Evolutionary conservation across 2,329 filamentous ascomycete species (phyloP).

Genomic region (Cladosporium velox): DNA sequence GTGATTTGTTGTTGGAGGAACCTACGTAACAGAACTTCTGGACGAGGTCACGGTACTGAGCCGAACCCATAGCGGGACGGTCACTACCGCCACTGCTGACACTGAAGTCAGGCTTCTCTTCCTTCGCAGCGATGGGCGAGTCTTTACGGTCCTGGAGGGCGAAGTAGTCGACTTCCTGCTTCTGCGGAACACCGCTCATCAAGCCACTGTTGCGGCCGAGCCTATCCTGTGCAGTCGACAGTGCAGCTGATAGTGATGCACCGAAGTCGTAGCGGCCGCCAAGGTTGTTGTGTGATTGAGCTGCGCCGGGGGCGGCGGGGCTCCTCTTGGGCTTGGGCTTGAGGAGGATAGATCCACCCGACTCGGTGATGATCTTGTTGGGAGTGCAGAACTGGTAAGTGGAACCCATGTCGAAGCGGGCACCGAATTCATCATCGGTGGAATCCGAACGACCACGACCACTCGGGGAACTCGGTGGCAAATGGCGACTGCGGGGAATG

Average conservation of each 20-base stretch:
- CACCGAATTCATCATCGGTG: conserved; percentile 70
- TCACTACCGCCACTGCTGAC: conserved; percentile 50
- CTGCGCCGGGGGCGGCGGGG: conserved; percentile 55
- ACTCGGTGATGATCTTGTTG: conserved; percentile 57
- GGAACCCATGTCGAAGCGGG: conserved; percentile 51
- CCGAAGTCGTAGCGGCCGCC: conserved; percentile 95
- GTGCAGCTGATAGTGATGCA: conserved; percentile 82
- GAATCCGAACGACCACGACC: conserved; percentile 51
- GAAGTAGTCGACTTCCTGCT: conserved; percentile 45
- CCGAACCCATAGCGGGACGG: conserved; percentile 74
- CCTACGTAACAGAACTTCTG: conserved; percentile 99
- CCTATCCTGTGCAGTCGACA: conserved; percentile 70
- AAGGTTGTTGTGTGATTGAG: conserved; percentile 55
- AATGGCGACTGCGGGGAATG: conserved; percentile 53
- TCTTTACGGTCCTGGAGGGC: conserved; percentile 39
- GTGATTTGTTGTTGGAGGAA: conserved; percentile 47
- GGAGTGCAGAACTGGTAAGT: conserved; percentile 48
- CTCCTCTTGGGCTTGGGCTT: conserved; percentile 68
- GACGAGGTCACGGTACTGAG: conserved; percentile 93
- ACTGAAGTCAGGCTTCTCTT: conserved; percentile 47
- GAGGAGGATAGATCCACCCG: conserved; percentile 63
- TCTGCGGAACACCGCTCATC: conserved; percentile 38
- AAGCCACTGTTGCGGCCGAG: conserved; percentile 58
- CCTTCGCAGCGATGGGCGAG: conserved; percentile 28
- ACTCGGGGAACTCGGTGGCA: conserved; percentile 44